Percentiles rank a stretch among this genome's conserved stretches.
Conservation (phyloP, 2,329 filamentous ascomycete species). For the Trichoderma endophyticum region DNA sequence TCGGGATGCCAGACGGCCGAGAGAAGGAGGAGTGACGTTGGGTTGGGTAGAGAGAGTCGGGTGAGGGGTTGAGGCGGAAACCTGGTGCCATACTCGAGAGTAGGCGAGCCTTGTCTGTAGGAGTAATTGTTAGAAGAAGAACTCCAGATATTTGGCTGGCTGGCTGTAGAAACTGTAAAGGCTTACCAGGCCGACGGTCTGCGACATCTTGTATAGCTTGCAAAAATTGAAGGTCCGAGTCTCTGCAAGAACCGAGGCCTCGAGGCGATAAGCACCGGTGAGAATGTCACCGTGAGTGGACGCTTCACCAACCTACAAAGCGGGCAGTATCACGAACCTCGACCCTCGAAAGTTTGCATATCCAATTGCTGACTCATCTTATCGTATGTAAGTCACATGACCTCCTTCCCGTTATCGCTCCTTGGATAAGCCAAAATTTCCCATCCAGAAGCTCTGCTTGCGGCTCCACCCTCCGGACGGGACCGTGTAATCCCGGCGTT, state of each 20-base stretch:
- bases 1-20: conserved; percentile 82
- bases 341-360: conserved; percentile 15
- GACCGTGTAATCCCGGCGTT: conserved; percentile 14
- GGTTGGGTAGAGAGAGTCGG: conserved; percentile 56
- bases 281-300: background rate
- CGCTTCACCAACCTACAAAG: background rate
- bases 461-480: conserved; percentile 12
- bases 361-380: conserved; percentile 16
- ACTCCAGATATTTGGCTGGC: background rate
- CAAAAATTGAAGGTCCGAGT: background rate
- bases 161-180: background rate
- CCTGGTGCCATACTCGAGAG: conserved; percentile 88
- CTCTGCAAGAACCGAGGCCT: background rate
- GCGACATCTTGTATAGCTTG: conserved; percentile 8
- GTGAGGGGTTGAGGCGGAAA: conserved; percentile 68
- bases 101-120: conserved; percentile 89
- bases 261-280: background rate
- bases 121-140: background rate
- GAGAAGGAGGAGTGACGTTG: conserved; percentile 66
- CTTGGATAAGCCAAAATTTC: background rate
- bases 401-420: background rate
- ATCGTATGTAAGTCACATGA: conserved; percentile 1
- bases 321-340: conserved; percentile 1
- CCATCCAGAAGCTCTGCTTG: background rate
- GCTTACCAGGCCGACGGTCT: conserved; percentile 18